These are phyloP conservation scores for Hanseniaspora guilliermondii DNA, from an alignment of 805 yeast species.

Conservation along the genomic window DNA sequence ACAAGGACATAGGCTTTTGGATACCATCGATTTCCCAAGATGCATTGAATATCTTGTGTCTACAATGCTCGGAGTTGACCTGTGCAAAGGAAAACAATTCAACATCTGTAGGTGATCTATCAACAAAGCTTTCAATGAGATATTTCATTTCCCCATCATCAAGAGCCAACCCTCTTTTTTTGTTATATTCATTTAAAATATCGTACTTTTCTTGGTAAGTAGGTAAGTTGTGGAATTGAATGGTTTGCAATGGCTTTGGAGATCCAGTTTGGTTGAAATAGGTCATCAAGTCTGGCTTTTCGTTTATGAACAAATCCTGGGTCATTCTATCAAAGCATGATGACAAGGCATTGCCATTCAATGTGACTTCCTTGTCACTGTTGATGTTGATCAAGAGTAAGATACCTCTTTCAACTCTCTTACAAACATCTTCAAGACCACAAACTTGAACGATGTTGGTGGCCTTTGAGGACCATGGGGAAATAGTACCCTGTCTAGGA, in stretches of 20 bases:
- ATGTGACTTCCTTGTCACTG: constrained; percentile 55
- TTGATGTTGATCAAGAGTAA: constrained; percentile 60
- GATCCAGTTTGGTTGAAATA: constrained; percentile 58
- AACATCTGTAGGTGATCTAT: constrained; percentile 92
- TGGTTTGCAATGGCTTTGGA: constrained; percentile 76
- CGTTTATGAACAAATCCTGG: constrained; percentile 48
- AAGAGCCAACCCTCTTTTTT: constrained; percentile 79
- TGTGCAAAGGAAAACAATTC: constrained; percentile 99
- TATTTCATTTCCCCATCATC: constrained; percentile 89
- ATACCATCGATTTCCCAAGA: constrained; percentile 91
- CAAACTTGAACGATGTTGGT: constrained; percentile 85
- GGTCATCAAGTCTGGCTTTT: constrained; percentile 54
- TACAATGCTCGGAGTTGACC: constrained; percentile 97
- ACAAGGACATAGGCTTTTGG: constrained; percentile 59
- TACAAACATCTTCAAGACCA: constrained; percentile 59
- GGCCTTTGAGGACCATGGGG: constrained; percentile 99
- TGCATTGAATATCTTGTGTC: constrained; percentile 97
- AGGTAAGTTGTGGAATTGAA: constrained; percentile 28
- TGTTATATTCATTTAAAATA: constrained; percentile 64
- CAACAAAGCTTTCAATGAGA: constrained; percentile 67
- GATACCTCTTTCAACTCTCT: constrained; percentile 83
- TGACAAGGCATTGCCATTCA: constrained; percentile 46
- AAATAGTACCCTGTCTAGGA: constrained; percentile 91
- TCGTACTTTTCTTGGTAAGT: constrained; percentile 29
- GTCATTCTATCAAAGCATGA: constrained; percentile 92